phyloP scores from a whole-genome alignment of 2,329 filamentous ascomycete genomes.

The Emmonsiellopsis sp. region DNA sequence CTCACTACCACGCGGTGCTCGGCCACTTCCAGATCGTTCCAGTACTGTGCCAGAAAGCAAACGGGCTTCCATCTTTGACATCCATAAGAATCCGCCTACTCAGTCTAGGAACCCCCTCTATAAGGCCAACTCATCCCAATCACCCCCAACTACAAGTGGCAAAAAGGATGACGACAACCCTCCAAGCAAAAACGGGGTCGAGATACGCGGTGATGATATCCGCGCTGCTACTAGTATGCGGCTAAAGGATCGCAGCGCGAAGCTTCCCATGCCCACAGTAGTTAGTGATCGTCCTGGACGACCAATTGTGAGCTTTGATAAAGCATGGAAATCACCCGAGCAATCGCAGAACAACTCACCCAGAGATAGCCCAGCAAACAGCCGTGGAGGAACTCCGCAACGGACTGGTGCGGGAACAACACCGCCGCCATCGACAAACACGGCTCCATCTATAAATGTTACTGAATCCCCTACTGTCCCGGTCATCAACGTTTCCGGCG shows the following conservation, averaged over 20 bases:
- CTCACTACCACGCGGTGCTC: conserved; percentile 43
- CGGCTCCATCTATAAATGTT: conserved; percentile 42
- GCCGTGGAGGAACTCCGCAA: conserved; percentile 4
- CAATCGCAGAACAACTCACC: conserved; percentile 20
- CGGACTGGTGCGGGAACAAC: conserved; percentile 8
- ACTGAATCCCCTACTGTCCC: conserved; percentile 31
- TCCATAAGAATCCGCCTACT: conserved; percentile 72
- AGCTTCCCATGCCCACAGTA: conserved; percentile 77
- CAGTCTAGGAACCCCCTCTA: conserved; percentile 78
- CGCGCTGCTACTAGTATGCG: conserved; percentile 83
- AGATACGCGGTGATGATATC: conserved; percentile 81
- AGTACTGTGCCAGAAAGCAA: conserved; percentile 37
- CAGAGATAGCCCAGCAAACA: conserved; percentile 17
- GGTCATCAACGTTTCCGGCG: conserved; percentile 2
- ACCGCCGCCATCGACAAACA: conserved; percentile 9
- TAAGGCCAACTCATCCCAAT: conserved; percentile 52
- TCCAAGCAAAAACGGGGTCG: conserved; percentile 65
- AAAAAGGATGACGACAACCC: conserved; percentile 33
- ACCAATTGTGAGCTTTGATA: conserved; percentile 95
- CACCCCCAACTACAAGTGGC: conserved; percentile 20
- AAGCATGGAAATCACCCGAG: conserved; percentile 61
- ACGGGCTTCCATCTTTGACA: conserved; percentile 54
- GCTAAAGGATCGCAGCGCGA: conserved; percentile 75
- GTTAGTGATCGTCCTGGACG: conserved; percentile 85
- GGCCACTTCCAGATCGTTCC: conserved; percentile 34